These are phyloP conservation scores for Solanum bulbocastanum DNA, from an alignment of 257 asterid species.

Conservation along the genomic window DNA sequence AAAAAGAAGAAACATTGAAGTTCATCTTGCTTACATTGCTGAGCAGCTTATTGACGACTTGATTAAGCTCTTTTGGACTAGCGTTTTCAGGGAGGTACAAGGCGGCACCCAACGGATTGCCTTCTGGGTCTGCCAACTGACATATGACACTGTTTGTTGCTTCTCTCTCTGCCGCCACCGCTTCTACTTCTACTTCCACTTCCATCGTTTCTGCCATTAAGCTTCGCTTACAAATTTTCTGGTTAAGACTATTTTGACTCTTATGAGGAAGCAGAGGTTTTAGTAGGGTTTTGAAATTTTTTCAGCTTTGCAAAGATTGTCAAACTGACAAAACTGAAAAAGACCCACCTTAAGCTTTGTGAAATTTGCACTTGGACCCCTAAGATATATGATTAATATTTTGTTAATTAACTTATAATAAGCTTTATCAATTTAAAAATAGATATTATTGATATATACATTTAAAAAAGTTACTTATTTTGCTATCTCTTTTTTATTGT, in stretches of 20 bases:
- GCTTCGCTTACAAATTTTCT: neutral
- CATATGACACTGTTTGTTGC: constrained; percentile 55
- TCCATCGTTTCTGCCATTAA: constrained; percentile 17
- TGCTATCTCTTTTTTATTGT: neutral
- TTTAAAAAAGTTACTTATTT: too few species aligned
- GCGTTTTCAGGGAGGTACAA: constrained; percentile 68
- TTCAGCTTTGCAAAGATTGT: neutral
- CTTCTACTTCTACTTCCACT: constrained; percentile 12
- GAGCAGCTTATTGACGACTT: constrained; percentile 66
- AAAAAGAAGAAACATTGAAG: neutral
- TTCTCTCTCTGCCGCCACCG: constrained; percentile 25
- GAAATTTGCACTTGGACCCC: neutral
- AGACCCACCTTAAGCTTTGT: neutral
- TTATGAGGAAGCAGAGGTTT: neutral
- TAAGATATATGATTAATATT: neutral
- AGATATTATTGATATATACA: neutral
- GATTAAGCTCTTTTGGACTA: constrained; percentile 80
- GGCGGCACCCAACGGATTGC: constrained; percentile 52
- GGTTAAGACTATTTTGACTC: neutral
- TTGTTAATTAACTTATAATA: neutral
- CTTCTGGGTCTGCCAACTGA: constrained; percentile 62
- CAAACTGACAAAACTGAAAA: neutral
- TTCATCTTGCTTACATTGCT: constrained; percentile 36
- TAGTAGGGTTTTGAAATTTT: neutral
- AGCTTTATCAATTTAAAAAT: neutral